These are phyloP conservation scores for Auriscalpium microsporum DNA, from an alignment of 768 basidiomycete genomes.

Conservation along the genomic window DNA sequence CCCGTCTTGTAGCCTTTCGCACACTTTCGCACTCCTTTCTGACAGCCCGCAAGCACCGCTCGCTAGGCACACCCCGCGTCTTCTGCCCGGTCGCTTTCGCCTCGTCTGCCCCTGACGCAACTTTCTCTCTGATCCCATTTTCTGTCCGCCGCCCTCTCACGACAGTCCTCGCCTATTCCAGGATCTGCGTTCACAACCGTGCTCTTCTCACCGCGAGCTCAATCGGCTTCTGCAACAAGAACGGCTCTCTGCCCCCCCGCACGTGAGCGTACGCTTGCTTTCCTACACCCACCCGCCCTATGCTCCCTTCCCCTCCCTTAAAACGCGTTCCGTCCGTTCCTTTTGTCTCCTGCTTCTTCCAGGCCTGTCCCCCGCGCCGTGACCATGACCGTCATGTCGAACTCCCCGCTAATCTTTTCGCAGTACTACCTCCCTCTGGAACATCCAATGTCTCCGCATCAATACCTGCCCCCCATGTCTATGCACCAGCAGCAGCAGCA, in stretches of 20 bases:
- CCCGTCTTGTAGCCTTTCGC: no score
- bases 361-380: no score
- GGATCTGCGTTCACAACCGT: background rate
- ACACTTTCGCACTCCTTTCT: no score
- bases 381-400: slow-evolving; percentile 6
- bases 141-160: background rate
- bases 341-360: background rate
- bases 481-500: slow-evolving; percentile 28
- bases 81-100: no score
- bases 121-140: background rate
- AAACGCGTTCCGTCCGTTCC: background rate
- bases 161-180: background rate
- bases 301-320: background rate
- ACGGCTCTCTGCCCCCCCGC: background rate
- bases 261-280: background rate
- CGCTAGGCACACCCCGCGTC: no score
- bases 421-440: slow-evolving; percentile 23
- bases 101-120: no score
- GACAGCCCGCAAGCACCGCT: no score
- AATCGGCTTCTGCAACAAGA: no score
- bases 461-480: slow-evolving; percentile 27
- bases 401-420: slow-evolving; percentile 9
- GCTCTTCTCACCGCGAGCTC: background rate
- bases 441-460: slow-evolving; percentile 21
- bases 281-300: background rate